Percentiles rank a stretch among this genome's conserved stretches.
phyloP scores from a whole-genome alignment of 192 early-diverging fungal genomes.

The Umbelopsis ramanniana region DNA sequence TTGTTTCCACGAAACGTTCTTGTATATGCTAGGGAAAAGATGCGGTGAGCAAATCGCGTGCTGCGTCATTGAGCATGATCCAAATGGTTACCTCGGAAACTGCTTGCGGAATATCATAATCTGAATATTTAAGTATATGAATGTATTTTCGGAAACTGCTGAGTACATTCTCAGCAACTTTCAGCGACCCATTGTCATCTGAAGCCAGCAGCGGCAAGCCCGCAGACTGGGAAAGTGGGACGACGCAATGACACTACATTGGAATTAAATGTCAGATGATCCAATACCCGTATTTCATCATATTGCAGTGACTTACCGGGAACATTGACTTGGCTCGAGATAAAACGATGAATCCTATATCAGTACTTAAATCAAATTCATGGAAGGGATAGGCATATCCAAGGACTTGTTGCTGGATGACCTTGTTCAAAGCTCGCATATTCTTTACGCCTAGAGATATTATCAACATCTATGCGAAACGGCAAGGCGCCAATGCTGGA shows the following conservation, averaged over 20 bases:
- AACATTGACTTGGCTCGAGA: slow-evolving; percentile 73
- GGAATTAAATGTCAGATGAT: neutral
- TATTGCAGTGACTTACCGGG: slow-evolving; percentile 46
- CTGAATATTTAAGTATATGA: slow-evolving; percentile 49
- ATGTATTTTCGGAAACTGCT: slow-evolving; percentile 62
- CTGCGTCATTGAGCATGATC: no score
- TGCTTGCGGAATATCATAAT: slow-evolving; percentile 63
- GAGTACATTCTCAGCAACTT: slow-evolving; percentile 52
- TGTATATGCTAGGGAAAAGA: slow-evolving; percentile 43
- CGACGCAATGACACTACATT: slow-evolving; percentile 32
- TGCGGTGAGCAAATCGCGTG: neutral
- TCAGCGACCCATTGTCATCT: slow-evolving; percentile 23
- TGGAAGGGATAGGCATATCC: slow-evolving; percentile 74
- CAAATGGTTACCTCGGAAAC: slow-evolving; percentile 54
- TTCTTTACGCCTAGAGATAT: slow-evolving; percentile 61
- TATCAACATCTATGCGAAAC: no score
- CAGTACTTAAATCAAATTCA: slow-evolving; percentile 70
- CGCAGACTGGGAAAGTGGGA: slow-evolving; percentile 2
- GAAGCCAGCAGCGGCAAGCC: slow-evolving; percentile 25
- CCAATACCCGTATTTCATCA: neutral
- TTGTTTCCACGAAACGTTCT: slow-evolving; percentile 41
- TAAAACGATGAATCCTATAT: slow-evolving; percentile 64
- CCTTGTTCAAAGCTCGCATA: slow-evolving; percentile 64
- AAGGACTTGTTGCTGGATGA: slow-evolving; percentile 65
- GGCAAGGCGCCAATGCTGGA: neutral